Evolutionary conservation across 257 asterid species (phyloP), one percentile per base, ranked within the genome.

Genomic region (Przewalskia tangutica): DNA sequence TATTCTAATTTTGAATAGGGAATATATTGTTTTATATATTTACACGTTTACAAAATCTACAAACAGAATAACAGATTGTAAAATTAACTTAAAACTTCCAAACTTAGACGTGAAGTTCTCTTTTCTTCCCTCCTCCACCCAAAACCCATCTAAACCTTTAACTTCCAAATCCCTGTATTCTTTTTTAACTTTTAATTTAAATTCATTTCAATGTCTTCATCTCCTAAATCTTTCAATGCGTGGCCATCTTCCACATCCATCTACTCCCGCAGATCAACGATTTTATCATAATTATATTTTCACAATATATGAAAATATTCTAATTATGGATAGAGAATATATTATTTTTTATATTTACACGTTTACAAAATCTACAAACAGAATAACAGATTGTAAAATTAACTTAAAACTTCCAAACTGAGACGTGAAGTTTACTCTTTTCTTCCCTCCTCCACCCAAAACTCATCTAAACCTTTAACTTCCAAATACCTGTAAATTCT

Each of bases 221-320:
- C 98, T 77, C 97, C 97, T 9, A 96, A 96, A 83, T 65, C 87
- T 80, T 91, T 91, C 90, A 50, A 92, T 85, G 93, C 97, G 27
- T 94, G 97, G 36, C 89, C 92, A 7, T 81, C 92, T 5, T 48
- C 91, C 12, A 40, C 91, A 17, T 78, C 85, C 71, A 63, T 82
- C 85, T 38, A 81, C 53, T 17, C 87, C 40, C 80, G 87, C 20
- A 91, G 95, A 92, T 89, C 97, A 77, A 82, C 86, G 89, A 77
- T 84, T 63, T n/a, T n/a, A n/a, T n/a, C n/a, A n/a, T n/a, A n/a
- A n/a, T n/a, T n/a, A n/a, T n/a, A n/a, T n/a, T n/a, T n/a, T n/a
- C n/a, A n/a, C n/a, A n/a, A n/a, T n/a, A n/a, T n/a, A n/a, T n/a
- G n/a, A n/a, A n/a, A n/a, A n/a, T n/a, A n/a, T n/a, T n/a, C n/a